Evolutionary conservation across 768 basidiomycete species (phyloP), one percentile per base, ranked within the genome.

Genomic region (Suillus decipiens): DNA sequence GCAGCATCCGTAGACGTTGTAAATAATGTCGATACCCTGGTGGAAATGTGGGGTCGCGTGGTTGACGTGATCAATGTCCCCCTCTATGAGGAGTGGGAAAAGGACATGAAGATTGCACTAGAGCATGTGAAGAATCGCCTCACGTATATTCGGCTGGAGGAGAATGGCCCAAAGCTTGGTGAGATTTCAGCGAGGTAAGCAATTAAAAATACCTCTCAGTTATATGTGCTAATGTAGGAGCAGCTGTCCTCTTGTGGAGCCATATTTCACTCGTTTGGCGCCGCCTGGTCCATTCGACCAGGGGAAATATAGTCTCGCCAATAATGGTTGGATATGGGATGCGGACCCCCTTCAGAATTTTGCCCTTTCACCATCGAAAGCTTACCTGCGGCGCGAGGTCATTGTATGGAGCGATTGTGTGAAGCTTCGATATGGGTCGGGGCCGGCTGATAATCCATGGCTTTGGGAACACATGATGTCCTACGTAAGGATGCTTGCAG

Each of bases 261-360:
- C 84, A 4, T 98, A 98, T 78, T 99, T 99, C 77, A 98, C 95
- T 1, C 89, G 95, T 31, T 75, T 98, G 14, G 79, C 66, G 43
- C 83, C 79, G 2, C 82, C 85, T 59, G 83, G 81, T n/a, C 81
- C 81, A 65, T 79, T 80, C 59, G 79, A 86, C 55, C 78, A 81
- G 5, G 66, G 70, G 17, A 79, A 83, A 15, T 91, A 95, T 71
- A 89, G 92, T 2, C 79, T 99, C 34, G 97, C 96, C 6, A 98
- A 99, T 76, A 99, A 99, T 72, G 97, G 97, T 3, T 99, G 97
- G 97, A 95, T 99, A 67, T 99, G 97, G 96, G 79, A 89, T 66
- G 96, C 96, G 2, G 89, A 99, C 71, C 96, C 97, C 0, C 83
- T 99, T 17, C 83, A 88, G 66, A 98, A 98, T 78, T 99, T 99